These are phyloP conservation scores for Saraca asoca DNA, from an alignment of 331 rosid species.

Conservation along the genomic window DNA sequence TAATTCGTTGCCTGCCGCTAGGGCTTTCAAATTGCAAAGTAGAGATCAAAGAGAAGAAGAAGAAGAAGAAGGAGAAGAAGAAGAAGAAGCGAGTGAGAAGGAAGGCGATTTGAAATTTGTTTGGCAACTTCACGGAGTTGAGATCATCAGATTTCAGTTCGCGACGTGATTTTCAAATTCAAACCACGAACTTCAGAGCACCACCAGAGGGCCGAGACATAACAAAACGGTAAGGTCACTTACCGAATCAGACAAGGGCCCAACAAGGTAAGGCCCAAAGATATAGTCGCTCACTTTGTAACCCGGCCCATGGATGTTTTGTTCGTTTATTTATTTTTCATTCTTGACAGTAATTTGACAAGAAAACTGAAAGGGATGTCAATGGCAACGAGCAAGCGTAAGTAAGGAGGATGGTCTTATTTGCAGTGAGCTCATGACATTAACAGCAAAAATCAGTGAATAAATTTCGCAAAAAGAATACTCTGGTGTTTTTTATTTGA, in stretches of 20 bases:
- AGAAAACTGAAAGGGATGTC: constrained; percentile 40
- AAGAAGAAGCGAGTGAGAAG: constrained; percentile 2
- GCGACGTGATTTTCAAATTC: constrained; percentile 10
- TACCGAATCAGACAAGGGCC: too few species aligned
- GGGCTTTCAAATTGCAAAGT: constrained; percentile 3
- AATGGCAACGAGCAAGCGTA: constrained; percentile 6
- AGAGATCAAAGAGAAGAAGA: too few species aligned
- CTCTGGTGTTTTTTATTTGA: constrained; percentile 4
- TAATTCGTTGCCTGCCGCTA: neutral
- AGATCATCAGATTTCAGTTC: too few species aligned
- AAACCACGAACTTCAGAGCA: neutral
- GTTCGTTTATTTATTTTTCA: too few species aligned
- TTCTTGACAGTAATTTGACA: neutral
- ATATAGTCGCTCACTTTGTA: too few species aligned
- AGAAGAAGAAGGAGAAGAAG: neutral
- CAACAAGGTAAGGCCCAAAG: too few species aligned
- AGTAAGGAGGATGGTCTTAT: constrained; percentile 18
- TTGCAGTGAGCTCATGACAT: constrained; percentile 33
- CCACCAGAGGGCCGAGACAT: too few species aligned
- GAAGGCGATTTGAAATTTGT: constrained; percentile 9
- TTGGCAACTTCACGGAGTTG: too few species aligned
- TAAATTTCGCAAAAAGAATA: neutral
- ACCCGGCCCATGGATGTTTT: too few species aligned
- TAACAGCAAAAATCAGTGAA: constrained; percentile 16
- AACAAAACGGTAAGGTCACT: too few species aligned